phyloP scores from a whole-genome alignment of 345 rosid genomes.

The Cardamine chenopodiifolia region DNA sequence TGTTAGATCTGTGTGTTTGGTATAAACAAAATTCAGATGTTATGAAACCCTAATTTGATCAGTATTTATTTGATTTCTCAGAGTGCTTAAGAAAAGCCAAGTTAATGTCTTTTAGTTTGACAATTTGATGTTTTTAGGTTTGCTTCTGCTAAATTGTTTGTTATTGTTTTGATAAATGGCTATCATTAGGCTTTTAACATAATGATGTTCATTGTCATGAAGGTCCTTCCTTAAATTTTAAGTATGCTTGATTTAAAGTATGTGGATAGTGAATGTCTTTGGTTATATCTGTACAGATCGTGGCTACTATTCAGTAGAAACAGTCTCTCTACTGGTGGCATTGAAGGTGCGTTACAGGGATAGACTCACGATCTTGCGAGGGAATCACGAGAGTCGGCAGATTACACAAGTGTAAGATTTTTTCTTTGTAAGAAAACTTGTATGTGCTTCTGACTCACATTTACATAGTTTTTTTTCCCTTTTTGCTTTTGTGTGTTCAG shows the following conservation, averaged over 20 bases:
- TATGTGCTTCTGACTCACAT: not conserved
- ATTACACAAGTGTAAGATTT: conserved; percentile 45
- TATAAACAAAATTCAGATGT: not conserved
- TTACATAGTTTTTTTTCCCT: too few species aligned
- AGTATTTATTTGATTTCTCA: conserved; percentile 6
- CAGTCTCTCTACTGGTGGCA: conserved; percentile 45
- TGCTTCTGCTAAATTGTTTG: not conserved
- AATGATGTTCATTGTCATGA: not conserved
- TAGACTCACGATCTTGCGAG: conserved; percentile 44
- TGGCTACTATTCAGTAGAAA: conserved; percentile 47
- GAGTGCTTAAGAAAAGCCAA: not conserved
- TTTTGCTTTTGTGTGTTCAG: conserved; percentile 20
- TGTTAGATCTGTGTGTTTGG: conserved; percentile 13
- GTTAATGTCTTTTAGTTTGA: not conserved
- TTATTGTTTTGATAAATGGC: not conserved
- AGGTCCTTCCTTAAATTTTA: not conserved
- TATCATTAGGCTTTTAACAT: not conserved
- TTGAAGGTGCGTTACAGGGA: conserved; percentile 46
- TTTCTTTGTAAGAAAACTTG: not conserved
- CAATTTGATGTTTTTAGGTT: not conserved
- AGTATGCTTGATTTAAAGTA: conserved; percentile 1
- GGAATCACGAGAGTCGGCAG: conserved; percentile 51
- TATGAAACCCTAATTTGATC: not conserved
- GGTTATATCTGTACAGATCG: conserved; percentile 45
- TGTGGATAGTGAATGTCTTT: not conserved